Conservation (phyloP, 805 yeast genomes). For the Huiozyma sinensis region DNA sequence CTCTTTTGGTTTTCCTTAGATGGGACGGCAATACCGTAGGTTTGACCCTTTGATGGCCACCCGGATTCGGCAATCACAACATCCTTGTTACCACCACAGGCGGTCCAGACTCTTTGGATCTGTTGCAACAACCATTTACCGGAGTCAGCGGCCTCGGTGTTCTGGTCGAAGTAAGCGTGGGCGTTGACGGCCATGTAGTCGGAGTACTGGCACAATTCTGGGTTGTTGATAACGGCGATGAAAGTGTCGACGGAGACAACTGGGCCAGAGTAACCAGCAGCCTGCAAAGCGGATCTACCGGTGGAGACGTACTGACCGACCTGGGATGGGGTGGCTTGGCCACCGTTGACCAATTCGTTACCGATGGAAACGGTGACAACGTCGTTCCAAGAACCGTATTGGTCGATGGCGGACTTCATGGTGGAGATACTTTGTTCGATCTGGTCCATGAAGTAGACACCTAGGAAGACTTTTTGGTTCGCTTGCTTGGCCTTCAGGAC, state of each 20-base stretch:
- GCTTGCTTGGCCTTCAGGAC: slow-evolving; percentile 56
- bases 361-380: slow-evolving; percentile 78
- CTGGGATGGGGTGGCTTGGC: slow-evolving; percentile 64
- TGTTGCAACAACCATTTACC: slow-evolving; percentile 86
- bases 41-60: slow-evolving; percentile 88
- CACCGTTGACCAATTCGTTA: slow-evolving; percentile 93
- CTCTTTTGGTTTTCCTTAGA: slow-evolving; percentile 61
- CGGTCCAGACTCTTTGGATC: slow-evolving; percentile 80
- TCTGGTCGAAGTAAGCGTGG: slow-evolving; percentile 93
- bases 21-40: slow-evolving; percentile 76
- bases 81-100: slow-evolving; percentile 66
- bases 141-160: slow-evolving; percentile 63
- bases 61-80: slow-evolving; percentile 89
- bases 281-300: slow-evolving; percentile 60
- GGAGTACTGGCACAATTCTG: slow-evolving; percentile 74
- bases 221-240: slow-evolving; percentile 91
- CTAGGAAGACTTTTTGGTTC: slow-evolving; percentile 63
- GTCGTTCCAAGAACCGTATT: slow-evolving; percentile 70
- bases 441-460: slow-evolving; percentile 51
- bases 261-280: slow-evolving; percentile 85
- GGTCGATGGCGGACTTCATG: slow-evolving; percentile 48
- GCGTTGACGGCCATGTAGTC: slow-evolving; percentile 97
- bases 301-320: slow-evolving; percentile 49
- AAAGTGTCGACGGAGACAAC: slow-evolving; percentile 95
- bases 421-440: slow-evolving; percentile 44